Percentiles rank a stretch among this genome's conserved stretches.
Evolutionary conservation across 176 grass and related monocot genomes (phyloP).

Genomic region (Poa annua): DNA sequence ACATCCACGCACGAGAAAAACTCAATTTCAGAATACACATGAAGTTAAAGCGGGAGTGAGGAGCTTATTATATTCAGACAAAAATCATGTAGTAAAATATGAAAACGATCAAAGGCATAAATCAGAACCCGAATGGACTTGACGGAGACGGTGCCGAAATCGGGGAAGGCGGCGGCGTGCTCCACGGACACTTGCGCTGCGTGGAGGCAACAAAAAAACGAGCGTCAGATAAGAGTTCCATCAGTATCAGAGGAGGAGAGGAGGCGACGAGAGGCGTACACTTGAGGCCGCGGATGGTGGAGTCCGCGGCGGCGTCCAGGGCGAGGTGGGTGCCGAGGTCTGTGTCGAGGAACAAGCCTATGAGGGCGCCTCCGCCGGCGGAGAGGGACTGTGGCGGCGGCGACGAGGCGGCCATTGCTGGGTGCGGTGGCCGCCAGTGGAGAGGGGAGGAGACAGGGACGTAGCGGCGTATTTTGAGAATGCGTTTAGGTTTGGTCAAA

Average conservation of each 20-base stretch:
- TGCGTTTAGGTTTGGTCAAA: not conserved
- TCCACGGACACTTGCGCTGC: conserved; percentile 44
- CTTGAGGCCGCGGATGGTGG: conserved; percentile 60
- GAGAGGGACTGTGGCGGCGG: not conserved
- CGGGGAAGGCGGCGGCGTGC: conserved; percentile 41
- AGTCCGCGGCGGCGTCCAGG: conserved; percentile 45
- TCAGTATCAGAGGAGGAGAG: not conserved
- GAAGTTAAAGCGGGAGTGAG: not conserved
- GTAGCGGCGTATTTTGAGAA: conserved; percentile 5
- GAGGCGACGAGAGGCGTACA: conserved; percentile 40
- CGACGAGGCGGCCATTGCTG: conserved; percentile 41
- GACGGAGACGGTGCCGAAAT: conserved; percentile 36
- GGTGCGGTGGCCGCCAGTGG: conserved; percentile 24
- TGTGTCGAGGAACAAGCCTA: conserved; percentile 62
- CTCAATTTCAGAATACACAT: not conserved
- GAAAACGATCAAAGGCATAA: conserved; percentile 35
- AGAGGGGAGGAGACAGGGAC: not conserved
- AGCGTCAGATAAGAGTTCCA: not conserved
- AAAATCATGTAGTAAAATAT: not conserved
- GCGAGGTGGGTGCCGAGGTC: conserved; percentile 61
- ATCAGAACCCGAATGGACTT: conserved; percentile 53
- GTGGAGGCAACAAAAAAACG: not conserved
- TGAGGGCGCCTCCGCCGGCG: not conserved
- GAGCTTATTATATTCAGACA: conserved; percentile 18
- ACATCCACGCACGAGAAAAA: not conserved